Evolutionary conservation across 352 stramenopile genomes (phyloP).

Genomic region (Bremia lactucae): DNA sequence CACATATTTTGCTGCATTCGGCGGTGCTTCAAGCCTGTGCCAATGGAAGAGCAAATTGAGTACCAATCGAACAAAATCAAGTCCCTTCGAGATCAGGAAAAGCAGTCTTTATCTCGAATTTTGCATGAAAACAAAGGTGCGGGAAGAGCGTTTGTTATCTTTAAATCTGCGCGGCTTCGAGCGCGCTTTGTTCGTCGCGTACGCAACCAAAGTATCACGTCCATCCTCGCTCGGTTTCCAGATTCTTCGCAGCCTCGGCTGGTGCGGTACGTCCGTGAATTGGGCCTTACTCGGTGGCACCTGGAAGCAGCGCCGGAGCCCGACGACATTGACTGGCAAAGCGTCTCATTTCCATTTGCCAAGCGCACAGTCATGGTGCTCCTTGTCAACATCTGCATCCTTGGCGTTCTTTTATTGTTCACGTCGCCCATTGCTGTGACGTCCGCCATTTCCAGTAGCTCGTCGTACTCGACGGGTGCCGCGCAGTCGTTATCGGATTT

Average conservation of each 20-base stretch:
- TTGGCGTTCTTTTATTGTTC: conserved; percentile 66
- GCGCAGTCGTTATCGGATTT: conserved; percentile 60
- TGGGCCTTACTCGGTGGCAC: conserved; percentile 70
- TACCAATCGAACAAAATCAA: conserved; percentile 35
- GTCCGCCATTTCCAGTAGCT: conserved; percentile 62
- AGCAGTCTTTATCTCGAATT: conserved; percentile 40
- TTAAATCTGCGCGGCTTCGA: conserved; percentile 59
- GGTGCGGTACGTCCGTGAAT: conserved; percentile 66
- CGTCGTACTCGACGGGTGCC: conserved; percentile 48
- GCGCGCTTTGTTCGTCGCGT: conserved; percentile 70
- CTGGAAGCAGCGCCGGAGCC: conserved; percentile 63
- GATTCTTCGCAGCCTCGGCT: conserved; percentile 46
- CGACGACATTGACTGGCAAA: conserved; percentile 82
- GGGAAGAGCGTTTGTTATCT: conserved; percentile 72
- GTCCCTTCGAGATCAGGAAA: conserved; percentile 42
- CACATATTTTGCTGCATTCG: conserved; percentile 35
- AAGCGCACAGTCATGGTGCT: conserved; percentile 64
- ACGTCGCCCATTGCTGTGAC: conserved; percentile 79
- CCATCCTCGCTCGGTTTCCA: conserved; percentile 59
- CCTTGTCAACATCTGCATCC: conserved; percentile 67
- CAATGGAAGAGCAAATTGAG: conserved; percentile 35
- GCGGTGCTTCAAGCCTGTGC: conserved; percentile 30
- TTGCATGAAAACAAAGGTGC: conserved; percentile 61
- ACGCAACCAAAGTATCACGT: conserved; percentile 62
- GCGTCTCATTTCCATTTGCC: conserved; percentile 70